Base-by-base conservation (phyloP, 306 rosid genomes). In the Arachis hypogaea region DNA sequence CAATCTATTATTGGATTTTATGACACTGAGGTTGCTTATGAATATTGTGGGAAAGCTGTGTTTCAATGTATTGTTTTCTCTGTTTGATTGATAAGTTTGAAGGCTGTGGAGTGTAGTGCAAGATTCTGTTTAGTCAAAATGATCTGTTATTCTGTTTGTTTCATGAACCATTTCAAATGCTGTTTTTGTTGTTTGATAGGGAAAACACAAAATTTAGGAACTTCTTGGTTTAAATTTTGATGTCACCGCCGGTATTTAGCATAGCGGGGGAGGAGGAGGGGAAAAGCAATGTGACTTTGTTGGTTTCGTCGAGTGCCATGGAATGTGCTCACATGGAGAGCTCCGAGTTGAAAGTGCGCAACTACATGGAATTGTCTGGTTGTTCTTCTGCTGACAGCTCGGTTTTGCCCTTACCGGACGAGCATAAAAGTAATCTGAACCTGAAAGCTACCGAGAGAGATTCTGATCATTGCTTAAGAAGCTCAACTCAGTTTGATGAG, bases 281-380 rank as follows among this genome's bases (percentile, higher is more conserved):
- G 81, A 81, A 85, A 64, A 85, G 91, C 81, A 81, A 89, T 82
- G 93, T 72, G 22, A 79, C 88, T 44, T 66, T 84, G 50, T 72
- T 91, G 83, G 80, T 88, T 79, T 89, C 97, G 69, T 79, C 90
- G 18, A 58, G 80, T 67, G 78, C 89, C 3, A 47, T 70, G 79
- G 94, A 85, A 54, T 84, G 83, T 81, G 82, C 64, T 33, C 65
- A 84, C 36, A 79, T 55, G 18, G 79, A 68, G 59, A 77, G 77
- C 69, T 61, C 75, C 5, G 91, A 82, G 76, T 74, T 89, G 29
- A 86, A 89, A 79, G 97, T 89, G 74, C 88, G 79, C 6, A 86
- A 91, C 83, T 91, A 91, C 81, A 88, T 91, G 91, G 91, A 95
- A 62, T 79, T 91, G 38, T 91, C 97, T 11, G 95, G 84, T 73